Conservation (phyloP, 768 basidiomycete genomes). For the Collybiopsis confluens region DNA sequence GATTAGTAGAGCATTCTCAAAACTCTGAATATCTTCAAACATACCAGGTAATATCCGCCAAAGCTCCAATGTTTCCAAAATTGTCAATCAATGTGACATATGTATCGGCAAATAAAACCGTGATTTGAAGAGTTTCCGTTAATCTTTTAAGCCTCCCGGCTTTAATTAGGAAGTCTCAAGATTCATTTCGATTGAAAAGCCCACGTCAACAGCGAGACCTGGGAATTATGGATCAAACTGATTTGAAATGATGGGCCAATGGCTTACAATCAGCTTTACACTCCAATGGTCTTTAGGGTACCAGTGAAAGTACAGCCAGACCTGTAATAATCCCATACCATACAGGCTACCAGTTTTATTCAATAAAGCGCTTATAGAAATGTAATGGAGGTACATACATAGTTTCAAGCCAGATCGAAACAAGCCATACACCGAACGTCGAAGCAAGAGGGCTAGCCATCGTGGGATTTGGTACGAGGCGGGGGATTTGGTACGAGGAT, state of each 20-base stretch:
- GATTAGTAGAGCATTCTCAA: not conserved
- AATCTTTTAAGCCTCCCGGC: not conserved
- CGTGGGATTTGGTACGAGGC: too few relatives aligned
- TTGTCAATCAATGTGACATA: conserved; percentile 12
- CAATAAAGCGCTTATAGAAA: too few relatives aligned
- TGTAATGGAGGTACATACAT: too few relatives aligned
- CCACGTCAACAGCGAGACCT: not conserved
- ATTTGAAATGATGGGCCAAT: not conserved
- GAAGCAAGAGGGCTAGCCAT: too few relatives aligned
- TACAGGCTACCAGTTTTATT: too few relatives aligned
- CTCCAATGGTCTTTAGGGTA: conserved; percentile 8
- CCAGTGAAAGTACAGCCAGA: not conserved
- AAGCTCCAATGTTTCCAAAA: conserved; percentile 4
- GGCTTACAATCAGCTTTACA: conserved; percentile 7
- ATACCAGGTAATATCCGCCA: not conserved
- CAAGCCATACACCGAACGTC: too few relatives aligned
- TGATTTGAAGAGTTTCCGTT: conserved; percentile 12
- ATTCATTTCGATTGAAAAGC: not conserved
- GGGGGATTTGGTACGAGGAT: too few relatives aligned
- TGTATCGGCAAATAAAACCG: conserved; percentile 9
- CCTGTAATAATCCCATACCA: not conserved
- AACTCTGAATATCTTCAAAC: not conserved
- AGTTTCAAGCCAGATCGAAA: too few relatives aligned
- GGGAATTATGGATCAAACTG: not conserved
- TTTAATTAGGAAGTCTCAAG: not conserved